Evolutionary conservation across 768 basidiomycete species (phyloP), one percentile per base, ranked within the genome.

Genomic region (Mycena albidolilacea): DNA sequence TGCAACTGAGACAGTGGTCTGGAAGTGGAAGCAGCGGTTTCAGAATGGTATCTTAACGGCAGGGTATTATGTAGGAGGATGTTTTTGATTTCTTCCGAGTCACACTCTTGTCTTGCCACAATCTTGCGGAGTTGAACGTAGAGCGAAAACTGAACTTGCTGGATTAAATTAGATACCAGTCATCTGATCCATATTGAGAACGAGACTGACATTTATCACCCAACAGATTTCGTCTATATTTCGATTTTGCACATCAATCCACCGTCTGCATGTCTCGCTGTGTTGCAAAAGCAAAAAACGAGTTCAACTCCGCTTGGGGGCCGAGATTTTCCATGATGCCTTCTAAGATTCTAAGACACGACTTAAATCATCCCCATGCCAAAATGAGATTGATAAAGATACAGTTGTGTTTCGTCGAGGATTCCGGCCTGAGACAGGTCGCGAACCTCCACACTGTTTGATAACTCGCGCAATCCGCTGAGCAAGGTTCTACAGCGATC

Each of bases 201-300:
- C 7, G n/a, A 52, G 7, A 52, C 50, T 52, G n/a, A 64, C 64
- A 23, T 38, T 54, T 50, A 64, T 54, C 2, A 37, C 21, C 17
- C 64, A 50, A 64, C 38, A 64, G 1, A 50, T 17, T 7, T 64
- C 64, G 4, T 64, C 64, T 38, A 64, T 64, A 1, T 14, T 39
- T 54, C 54, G 35, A 21, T 64, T 52, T 23, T 64, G 64, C 15
- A 19, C 35, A 14, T 15, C 37, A 50, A 64, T 64, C 64, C 64
- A 64, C 17, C n/a, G 17, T 19, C 52, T 41, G 35, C 17, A 64
- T 64, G 4, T 52, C 64, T 41, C 37, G 50, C 19, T 64, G 64
- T n/a, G 11, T 64, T 30, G 17, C 37, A n/a, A 19, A 54, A n/a
- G 4, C 46, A 17, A 7, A 9, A 2, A 9, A 54, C 14, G 7